These are phyloP conservation scores for Populus euphratica DNA, from an alignment of 345 rosid genomes.

Conservation along the genomic window DNA sequence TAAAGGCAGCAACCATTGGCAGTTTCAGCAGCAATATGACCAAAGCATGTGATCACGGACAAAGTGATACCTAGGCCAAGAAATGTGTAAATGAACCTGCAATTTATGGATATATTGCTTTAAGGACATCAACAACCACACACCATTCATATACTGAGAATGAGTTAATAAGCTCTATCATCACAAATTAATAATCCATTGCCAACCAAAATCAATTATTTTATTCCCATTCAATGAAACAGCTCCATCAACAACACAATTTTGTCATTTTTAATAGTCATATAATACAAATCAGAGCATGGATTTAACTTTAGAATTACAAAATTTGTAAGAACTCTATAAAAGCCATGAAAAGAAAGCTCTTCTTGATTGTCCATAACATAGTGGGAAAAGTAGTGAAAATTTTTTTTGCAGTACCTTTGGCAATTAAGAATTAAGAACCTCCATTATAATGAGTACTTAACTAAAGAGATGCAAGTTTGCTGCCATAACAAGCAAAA, in stretches of 20 bases:
- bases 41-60: slow-evolving; percentile 65
- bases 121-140: slow-evolving; percentile 3
- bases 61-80: slow-evolving; percentile 25
- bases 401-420: too few species aligned
- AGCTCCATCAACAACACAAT: neutral
- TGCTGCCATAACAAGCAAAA: neutral
- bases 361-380: neutral
- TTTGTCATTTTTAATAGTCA: neutral
- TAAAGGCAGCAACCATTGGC: slow-evolving; percentile 80
- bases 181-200: neutral
- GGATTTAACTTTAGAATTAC: neutral
- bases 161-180: neutral
- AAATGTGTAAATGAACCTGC: slow-evolving; percentile 44
- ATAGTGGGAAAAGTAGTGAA: neutral
- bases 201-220: neutral
- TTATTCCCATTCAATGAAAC: neutral
- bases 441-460: neutral
- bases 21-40: slow-evolving; percentile 85
- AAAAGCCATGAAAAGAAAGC: neutral
- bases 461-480: neutral
- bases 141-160: neutral
- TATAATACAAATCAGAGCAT: neutral
- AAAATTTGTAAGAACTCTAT: neutral
- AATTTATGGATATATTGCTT: slow-evolving; percentile 9
- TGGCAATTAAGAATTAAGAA: neutral